Evolutionary conservation across 2,329 filamentous ascomycete genomes (phyloP).

Genomic region (Pseudogymnoascus sp.): DNA sequence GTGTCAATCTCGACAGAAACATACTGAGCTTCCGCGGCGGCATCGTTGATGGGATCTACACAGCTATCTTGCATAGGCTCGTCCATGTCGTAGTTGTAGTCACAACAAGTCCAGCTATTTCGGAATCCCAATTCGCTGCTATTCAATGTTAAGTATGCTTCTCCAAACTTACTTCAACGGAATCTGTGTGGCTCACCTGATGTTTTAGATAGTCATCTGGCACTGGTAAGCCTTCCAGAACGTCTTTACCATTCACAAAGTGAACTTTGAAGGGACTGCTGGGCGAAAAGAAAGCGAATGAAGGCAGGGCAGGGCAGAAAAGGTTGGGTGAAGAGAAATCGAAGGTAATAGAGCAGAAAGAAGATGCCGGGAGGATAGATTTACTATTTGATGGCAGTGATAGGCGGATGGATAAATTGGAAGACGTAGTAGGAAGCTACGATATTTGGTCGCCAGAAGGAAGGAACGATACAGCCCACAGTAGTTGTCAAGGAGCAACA

Average conservation of each 20-base stretch:
- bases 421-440: background rate
- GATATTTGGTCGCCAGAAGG: background rate
- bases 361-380: background rate
- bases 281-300: background rate
- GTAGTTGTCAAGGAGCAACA: background rate
- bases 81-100: background rate
- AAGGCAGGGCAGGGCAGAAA: background rate
- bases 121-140: background rate
- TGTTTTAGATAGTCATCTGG: background rate
- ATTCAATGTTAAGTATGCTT: background rate
- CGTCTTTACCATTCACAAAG: background rate
- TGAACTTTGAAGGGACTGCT: background rate
- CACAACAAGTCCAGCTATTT: background rate
- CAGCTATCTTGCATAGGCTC: slow-evolving; percentile 15
- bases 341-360: background rate
- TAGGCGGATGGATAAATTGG: background rate
- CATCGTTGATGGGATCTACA: slow-evolving; percentile 2
- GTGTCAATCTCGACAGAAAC: slow-evolving; percentile 19
- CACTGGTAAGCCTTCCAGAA: background rate
- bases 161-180: slow-evolving; percentile 17
- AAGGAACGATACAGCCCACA: background rate
- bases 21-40: slow-evolving; percentile 21
- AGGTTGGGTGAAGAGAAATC: too few relatives aligned
- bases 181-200: background rate
- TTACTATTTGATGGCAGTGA: background rate